Evolutionary conservation across 345 rosid species (phyloP).

Genomic region (Brassica rapa): DNA sequence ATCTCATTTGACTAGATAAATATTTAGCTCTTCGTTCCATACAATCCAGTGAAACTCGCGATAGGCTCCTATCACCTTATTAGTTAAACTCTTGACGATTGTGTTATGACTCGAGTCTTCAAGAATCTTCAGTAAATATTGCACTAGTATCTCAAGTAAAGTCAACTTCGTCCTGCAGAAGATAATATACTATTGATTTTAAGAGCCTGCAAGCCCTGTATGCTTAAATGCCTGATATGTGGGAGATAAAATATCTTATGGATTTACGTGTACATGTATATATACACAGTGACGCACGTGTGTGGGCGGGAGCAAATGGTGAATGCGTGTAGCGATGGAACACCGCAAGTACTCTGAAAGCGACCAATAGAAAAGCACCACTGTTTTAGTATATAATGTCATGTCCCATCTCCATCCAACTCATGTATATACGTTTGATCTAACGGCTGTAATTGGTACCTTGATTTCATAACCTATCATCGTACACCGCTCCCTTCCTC

Average conservation of each 20-base stretch:
- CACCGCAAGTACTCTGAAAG: conserved; percentile 41
- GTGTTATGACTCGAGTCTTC: not conserved
- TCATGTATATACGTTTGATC: conserved; percentile 23
- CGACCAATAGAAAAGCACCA: conserved; percentile 33
- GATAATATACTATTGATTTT: too few species aligned
- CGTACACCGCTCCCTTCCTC: conserved; percentile 37
- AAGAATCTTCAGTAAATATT: not conserved
- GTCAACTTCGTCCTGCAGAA: too few species aligned
- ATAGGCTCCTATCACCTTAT: not conserved
- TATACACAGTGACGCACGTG: conserved; percentile 26
- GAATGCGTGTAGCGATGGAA: conserved; percentile 41
- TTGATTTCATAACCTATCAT: conserved; percentile 38
- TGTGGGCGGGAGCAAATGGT: conserved; percentile 11
- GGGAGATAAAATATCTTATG: not conserved
- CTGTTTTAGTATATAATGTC: conserved; percentile 25
- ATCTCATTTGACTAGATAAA: not conserved
- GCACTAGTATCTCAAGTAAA: not conserved
- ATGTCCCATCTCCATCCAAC: conserved; percentile 37
- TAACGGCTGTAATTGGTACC: conserved; percentile 25
- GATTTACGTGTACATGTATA: not conserved
- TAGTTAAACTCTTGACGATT: not conserved
- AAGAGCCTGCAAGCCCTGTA: not conserved
- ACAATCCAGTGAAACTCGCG: not conserved
- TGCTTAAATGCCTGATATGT: not conserved
- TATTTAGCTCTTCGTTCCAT: not conserved